These are phyloP conservation scores for Lichtheimia ramosa DNA, from an alignment of 371 early-diverging fungal genomes.

Conservation along the genomic window DNA sequence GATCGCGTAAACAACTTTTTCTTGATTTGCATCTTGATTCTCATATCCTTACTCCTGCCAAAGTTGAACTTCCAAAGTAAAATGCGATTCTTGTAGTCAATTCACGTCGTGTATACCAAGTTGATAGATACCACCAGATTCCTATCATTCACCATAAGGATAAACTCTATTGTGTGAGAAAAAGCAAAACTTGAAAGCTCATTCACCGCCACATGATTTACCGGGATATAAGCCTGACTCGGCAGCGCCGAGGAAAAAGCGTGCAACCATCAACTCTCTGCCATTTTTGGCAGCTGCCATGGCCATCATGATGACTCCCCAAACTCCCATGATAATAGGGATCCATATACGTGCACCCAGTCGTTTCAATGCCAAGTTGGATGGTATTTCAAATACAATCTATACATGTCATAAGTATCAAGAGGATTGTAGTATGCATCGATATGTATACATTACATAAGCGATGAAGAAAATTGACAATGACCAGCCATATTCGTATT, in stretches of 20 bases:
- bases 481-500: conserved; percentile 56
- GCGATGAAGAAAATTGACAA: conserved; percentile 67
- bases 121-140: conserved; percentile 46
- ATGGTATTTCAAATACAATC: conserved; percentile 69
- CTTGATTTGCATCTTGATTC: not conserved
- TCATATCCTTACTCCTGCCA: conserved; percentile 62
- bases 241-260: conserved; percentile 72
- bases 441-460: conserved; percentile 38
- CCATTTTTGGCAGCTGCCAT: conserved; percentile 47
- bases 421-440: not conserved
- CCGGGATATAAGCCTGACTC: conserved; percentile 38
- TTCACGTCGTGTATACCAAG: conserved; percentile 61
- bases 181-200: too few relatives aligned
- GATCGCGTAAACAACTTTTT: not conserved
- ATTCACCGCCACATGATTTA: not conserved
- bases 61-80: conserved; percentile 61
- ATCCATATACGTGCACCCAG: conserved; percentile 72
- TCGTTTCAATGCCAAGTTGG: conserved; percentile 67
- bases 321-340: conserved; percentile 41
- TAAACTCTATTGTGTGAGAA: not conserved
- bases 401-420: conserved; percentile 7
- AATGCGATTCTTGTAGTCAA: conserved; percentile 68
- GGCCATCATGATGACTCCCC: conserved; percentile 24
- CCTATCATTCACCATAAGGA: conserved; percentile 6
- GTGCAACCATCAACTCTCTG: conserved; percentile 50